Evolutionary conservation across 495 filamentous ascomycete genomes (phyloP).

Genomic region (Penicillium egyptiacum): DNA sequence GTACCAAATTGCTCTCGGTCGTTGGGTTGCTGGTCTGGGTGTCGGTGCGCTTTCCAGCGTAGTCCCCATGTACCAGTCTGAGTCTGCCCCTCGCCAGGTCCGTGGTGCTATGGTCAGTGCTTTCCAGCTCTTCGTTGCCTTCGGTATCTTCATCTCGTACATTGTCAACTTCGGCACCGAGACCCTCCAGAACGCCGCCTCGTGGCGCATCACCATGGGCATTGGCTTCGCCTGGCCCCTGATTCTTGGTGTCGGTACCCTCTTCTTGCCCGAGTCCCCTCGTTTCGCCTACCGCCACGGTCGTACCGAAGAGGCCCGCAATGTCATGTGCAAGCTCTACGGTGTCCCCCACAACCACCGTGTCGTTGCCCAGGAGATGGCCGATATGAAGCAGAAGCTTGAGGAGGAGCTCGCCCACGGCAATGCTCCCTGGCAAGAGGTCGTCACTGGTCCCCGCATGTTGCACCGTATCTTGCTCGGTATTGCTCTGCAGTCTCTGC

Average conservation of each 20-base stretch:
- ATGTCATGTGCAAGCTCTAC: conserved; percentile 68
- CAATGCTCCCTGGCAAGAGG: conserved; percentile 58
- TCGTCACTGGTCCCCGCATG: conserved; percentile 72
- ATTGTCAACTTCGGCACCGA: conserved; percentile 80
- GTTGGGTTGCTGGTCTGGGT: conserved; percentile 64
- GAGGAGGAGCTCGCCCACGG: conserved; percentile 57
- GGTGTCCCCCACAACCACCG: conserved; percentile 64
- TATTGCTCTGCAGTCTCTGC: conserved; percentile 67
- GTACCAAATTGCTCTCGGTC: conserved; percentile 55
- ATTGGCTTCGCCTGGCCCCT: conserved; percentile 75
- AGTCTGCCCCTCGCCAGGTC: conserved; percentile 64
- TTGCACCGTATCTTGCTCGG: conserved; percentile 69
- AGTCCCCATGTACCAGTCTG: conserved; percentile 73
- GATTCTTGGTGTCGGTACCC: conserved; percentile 67
- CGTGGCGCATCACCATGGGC: conserved; percentile 81
- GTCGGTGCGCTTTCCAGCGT: conserved; percentile 70
- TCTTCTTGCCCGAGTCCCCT: conserved; percentile 72
- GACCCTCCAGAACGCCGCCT: conserved; percentile 50
- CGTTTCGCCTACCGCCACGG: conserved; percentile 67
- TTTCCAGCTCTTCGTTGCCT: conserved; percentile 86
- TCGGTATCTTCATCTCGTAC: conserved; percentile 81
- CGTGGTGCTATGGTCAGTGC: conserved; percentile 67
- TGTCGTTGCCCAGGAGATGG: conserved; percentile 66
- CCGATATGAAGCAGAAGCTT: conserved; percentile 63
- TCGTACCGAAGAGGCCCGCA: conserved; percentile 62